Percentiles rank a stretch among this genome's conserved stretches.
Evolutionary conservation across 2,329 filamentous ascomycete species (phyloP).

Genomic region (Cladosporium sphaerospermum): DNA sequence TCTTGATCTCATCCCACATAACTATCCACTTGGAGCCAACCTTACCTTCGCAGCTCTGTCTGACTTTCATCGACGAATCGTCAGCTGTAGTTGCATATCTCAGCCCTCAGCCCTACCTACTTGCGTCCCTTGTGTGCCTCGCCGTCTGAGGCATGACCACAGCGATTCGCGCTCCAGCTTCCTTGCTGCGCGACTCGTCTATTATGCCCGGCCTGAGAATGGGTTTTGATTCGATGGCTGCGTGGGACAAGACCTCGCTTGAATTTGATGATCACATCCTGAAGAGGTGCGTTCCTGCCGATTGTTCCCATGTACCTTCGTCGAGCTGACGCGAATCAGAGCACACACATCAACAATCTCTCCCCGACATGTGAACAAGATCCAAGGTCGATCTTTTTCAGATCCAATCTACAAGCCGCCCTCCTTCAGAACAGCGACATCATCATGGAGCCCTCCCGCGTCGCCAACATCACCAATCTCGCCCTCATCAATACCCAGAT

Average conservation of each 20-base stretch:
- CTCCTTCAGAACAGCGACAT: constrained; percentile 23
- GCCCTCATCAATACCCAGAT: constrained; percentile 10
- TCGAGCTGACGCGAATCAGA: not conserved
- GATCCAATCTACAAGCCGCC: constrained; percentile 14
- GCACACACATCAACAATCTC: not conserved
- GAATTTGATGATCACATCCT: constrained; percentile 16
- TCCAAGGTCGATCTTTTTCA: constrained; percentile 11
- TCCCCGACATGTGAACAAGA: constrained; percentile 9
- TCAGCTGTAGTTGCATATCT: not conserved
- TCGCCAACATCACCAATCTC: constrained; percentile 19
- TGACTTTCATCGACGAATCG: not conserved
- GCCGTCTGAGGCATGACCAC: constrained; percentile 10
- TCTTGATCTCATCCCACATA: no score
- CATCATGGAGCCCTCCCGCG: constrained; percentile 27
- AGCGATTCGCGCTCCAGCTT: constrained; percentile 2
- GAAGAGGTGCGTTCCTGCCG: constrained; percentile 11
- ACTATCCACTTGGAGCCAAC: no score
- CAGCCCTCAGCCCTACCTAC: constrained; percentile 7
- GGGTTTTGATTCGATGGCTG: constrained; percentile 22
- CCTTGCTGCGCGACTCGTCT: not conserved
- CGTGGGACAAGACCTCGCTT: constrained; percentile 15
- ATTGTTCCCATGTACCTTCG: not conserved
- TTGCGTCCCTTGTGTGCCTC: not conserved
- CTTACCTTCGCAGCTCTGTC: no score
- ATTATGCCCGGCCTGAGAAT: constrained; percentile 11